Evolutionary conservation across 2,329 filamentous ascomycete species (phyloP).

Genomic region (Tolypocladium sp.): DNA sequence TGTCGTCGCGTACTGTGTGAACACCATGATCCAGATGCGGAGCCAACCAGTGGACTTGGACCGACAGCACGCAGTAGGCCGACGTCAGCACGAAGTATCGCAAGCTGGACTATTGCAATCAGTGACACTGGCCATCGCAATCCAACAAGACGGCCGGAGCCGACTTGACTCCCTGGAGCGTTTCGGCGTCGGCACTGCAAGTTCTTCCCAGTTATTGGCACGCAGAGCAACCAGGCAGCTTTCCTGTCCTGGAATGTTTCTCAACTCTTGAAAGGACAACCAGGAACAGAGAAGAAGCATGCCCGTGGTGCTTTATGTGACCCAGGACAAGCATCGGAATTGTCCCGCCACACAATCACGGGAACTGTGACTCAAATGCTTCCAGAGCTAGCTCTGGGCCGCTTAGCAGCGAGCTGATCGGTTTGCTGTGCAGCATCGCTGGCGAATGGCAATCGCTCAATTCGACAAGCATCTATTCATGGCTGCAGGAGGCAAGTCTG

Average conservation of each 20-base stretch:
- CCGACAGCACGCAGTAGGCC: not conserved
- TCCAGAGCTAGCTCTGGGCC: not conserved
- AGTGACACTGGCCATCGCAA: not conserved
- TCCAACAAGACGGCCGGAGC: not conserved
- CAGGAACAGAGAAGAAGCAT: not conserved
- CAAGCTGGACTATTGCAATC: not conserved
- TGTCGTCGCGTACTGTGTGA: not conserved
- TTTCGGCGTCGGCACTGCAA: not conserved
- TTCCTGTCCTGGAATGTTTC: not conserved
- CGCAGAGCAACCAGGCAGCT: not conserved
- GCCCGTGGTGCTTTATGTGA: not conserved
- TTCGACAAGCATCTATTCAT: not conserved
- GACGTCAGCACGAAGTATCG: not conserved
- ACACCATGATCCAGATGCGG: not conserved
- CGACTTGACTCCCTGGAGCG: not conserved
- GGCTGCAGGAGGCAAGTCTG: not conserved
- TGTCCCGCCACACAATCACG: not conserved
- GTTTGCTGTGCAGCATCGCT: not conserved
- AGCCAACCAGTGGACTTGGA: not conserved
- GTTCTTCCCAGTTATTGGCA: not conserved
- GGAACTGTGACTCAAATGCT: not conserved
- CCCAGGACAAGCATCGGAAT: not conserved
- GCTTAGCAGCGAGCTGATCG: not conserved
- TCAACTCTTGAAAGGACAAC: not conserved
- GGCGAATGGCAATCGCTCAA: constrained; percentile 1